These are phyloP conservation scores for Spatholobus suberectus DNA, from an alignment of 306 rosid genomes.

Conservation along the genomic window DNA sequence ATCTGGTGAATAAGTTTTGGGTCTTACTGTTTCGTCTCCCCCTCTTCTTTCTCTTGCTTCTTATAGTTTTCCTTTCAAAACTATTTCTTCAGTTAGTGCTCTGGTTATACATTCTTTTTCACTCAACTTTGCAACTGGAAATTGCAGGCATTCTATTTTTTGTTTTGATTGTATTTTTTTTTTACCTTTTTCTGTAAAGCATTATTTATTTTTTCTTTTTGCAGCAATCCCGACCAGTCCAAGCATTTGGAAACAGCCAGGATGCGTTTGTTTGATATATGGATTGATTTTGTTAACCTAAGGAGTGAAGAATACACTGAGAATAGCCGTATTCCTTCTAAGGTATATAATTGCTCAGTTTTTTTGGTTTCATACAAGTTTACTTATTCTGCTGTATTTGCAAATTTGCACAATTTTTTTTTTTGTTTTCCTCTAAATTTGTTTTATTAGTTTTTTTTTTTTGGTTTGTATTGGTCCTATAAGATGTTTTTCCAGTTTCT, in stretches of 20 bases:
- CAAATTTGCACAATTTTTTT: background rate
- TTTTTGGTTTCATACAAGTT: background rate
- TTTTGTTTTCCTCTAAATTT: background rate
- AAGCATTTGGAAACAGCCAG: conserved; percentile 98
- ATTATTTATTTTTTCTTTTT: conserved; percentile 30
- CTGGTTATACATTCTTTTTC: background rate
- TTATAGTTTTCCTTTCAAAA: background rate
- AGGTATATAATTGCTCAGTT: conserved; percentile 46
- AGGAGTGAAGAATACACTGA: conserved; percentile 89
- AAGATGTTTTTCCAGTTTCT: background rate
- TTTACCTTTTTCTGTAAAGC: background rate
- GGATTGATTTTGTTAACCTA: conserved; percentile 96
- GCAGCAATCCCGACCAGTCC: conserved; percentile 97
- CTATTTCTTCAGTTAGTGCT: background rate
- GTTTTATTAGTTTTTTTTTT: background rate
- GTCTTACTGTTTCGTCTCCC: background rate
- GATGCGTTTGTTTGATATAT: conserved; percentile 81
- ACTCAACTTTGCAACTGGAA: background rate
- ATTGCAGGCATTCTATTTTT: background rate
- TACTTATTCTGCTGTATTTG: background rate
- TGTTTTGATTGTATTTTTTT: background rate
- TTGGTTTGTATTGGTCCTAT: background rate
- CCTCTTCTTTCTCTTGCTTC: background rate
- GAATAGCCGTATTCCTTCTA: conserved; percentile 90
- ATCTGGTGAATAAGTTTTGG: background rate